Evolutionary conservation across 306 rosid genomes (phyloP).

Genomic region (Carpinus viminea): DNA sequence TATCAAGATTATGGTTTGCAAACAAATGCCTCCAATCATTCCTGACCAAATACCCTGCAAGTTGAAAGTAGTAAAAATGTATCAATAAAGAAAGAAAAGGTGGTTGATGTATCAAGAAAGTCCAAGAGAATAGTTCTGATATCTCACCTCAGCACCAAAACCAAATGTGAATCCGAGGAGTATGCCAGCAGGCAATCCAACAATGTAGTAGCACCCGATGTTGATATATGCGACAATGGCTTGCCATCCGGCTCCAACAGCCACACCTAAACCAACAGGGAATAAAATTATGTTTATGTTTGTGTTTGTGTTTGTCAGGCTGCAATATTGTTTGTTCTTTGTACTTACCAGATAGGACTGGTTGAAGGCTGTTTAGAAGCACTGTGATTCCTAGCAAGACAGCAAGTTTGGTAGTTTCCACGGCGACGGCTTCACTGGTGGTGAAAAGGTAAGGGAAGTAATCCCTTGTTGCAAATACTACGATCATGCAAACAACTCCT

Average conservation of each 20-base stretch:
- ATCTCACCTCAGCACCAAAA: constrained; percentile 59
- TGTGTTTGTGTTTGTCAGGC: too few species aligned
- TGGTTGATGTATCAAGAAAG: neutral
- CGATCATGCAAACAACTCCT: constrained; percentile 47
- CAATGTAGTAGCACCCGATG: constrained; percentile 61
- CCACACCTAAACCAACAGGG: constrained; percentile 61
- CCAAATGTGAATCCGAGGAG: constrained; percentile 60
- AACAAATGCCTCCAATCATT: constrained; percentile 66
- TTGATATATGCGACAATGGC: constrained; percentile 77
- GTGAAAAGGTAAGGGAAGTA: constrained; percentile 73
- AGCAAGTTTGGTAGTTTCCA: constrained; percentile 71
- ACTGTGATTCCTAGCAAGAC: constrained; percentile 58
- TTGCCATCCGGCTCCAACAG: constrained; percentile 93
- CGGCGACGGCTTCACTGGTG: constrained; percentile 54
- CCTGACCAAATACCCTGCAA: constrained; percentile 83
- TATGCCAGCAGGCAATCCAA: constrained; percentile 83
- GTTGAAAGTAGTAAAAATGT: neutral
- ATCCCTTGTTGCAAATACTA: constrained; percentile 50
- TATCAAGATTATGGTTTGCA: constrained; percentile 68
- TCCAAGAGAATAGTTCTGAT: neutral
- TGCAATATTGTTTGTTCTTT: neutral
- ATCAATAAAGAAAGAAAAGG: neutral
- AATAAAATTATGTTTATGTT: neutral
- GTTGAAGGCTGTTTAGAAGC: constrained; percentile 73
- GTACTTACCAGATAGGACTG: constrained; percentile 65